Conservation (phyloP, 2,329 filamentous ascomycete species). For the Xylariaceae sp. region DNA sequence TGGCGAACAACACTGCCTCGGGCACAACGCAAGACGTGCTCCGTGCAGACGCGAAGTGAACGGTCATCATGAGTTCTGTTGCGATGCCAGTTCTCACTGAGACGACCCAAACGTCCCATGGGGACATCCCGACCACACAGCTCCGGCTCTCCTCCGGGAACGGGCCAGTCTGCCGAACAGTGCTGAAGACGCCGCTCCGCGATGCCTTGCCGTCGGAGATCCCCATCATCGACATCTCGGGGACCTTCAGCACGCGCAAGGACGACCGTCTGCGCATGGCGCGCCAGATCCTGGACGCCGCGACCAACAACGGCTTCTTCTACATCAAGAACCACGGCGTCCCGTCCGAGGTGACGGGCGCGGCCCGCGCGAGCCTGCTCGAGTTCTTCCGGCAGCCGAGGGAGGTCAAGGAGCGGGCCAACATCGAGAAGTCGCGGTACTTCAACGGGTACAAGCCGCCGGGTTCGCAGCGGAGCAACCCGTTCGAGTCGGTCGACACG, state of each 20-base stretch:
- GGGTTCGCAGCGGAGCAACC: slow-evolving; percentile 23
- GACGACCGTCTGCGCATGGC: slow-evolving; percentile 35
- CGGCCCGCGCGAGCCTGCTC: slow-evolving; percentile 21
- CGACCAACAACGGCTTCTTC: slow-evolving; percentile 40
- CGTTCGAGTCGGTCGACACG: slow-evolving; percentile 25
- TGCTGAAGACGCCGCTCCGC: slow-evolving; percentile 21
- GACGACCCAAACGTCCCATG: not conserved
- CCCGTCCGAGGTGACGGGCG: slow-evolving; percentile 26
- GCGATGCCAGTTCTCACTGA: not conserved
- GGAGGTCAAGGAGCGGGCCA: slow-evolving; percentile 23
- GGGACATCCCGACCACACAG: slow-evolving; percentile 12
- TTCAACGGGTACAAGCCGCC: slow-evolving; percentile 37
- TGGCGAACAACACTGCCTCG: too few species aligned
- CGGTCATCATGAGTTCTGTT: too few species aligned
- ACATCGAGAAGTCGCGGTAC: slow-evolving; percentile 33
- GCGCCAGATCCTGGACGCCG: slow-evolving; percentile 35
- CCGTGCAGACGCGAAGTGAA: too few species aligned
- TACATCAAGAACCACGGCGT: slow-evolving; percentile 33
- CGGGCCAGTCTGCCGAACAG: slow-evolving; percentile 19
- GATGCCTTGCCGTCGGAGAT: slow-evolving; percentile 29
- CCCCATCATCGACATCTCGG: slow-evolving; percentile 39
- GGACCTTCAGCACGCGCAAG: slow-evolving; percentile 32
- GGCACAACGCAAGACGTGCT: too few species aligned
- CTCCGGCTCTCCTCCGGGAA: slow-evolving; percentile 25
- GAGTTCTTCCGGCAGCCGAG: slow-evolving; percentile 24